Evolutionary conservation across 805 yeast genomes (phyloP).

Genomic region (Cyberlindnera maritima): DNA sequence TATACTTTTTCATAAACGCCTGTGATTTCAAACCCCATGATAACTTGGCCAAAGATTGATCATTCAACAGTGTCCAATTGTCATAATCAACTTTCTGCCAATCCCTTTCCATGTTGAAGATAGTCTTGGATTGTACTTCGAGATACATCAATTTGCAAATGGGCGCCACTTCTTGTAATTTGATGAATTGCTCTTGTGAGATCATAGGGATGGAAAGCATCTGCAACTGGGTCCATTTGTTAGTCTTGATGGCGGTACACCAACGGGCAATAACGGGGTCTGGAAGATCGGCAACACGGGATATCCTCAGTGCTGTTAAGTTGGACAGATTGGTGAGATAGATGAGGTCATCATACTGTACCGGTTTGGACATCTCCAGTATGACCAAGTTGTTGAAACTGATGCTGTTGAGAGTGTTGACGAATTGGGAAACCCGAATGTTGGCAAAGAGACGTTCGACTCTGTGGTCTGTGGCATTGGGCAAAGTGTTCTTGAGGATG

Average conservation of each 20-base stretch:
- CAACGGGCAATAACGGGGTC: conserved; percentile 24
- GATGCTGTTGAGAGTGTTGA: conserved; percentile 12
- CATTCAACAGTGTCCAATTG: conserved; percentile 17
- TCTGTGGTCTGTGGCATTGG: conserved; percentile 29
- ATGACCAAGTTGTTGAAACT: conserved; percentile 18
- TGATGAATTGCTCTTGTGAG: conserved; percentile 17
- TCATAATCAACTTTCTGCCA: conserved; percentile 20
- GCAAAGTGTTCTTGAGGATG: conserved; percentile 19
- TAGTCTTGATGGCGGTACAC: conserved; percentile 22
- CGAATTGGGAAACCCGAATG: conserved; percentile 17
- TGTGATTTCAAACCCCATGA: conserved; percentile 24
- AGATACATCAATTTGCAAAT: conserved; percentile 19
- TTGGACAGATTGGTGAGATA: conserved; percentile 20
- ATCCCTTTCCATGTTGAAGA: conserved; percentile 13
- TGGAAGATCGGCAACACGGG: conserved; percentile 10
- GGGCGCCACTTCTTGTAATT: conserved; percentile 17
- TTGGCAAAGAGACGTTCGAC: conserved; percentile 34
- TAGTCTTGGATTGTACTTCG: conserved; percentile 14
- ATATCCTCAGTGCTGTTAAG: conserved; percentile 19
- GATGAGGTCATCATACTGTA: conserved; percentile 17
- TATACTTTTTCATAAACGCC: conserved; percentile 10
- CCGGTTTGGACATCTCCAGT: conserved; percentile 19
- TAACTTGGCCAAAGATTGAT: conserved; percentile 8
- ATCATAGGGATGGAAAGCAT: conserved; percentile 21
- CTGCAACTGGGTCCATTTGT: conserved; percentile 25